Percentiles rank a stretch among this genome's conserved stretches.
phyloP scores from a whole-genome alignment of 164 flowering plant genomes.

The Nelumbo lutea region DNA sequence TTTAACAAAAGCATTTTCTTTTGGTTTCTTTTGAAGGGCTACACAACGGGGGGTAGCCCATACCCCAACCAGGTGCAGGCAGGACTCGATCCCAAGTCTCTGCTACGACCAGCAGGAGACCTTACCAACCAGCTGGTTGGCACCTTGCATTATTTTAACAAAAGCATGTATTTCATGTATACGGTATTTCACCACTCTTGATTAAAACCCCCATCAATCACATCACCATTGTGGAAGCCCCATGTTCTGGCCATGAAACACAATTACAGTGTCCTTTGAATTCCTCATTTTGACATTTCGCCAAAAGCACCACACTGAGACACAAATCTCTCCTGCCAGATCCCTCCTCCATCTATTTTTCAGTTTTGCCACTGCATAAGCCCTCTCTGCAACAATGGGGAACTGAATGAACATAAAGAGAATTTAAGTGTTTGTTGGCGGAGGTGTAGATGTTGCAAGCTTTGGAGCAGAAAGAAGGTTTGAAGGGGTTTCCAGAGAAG shows the following conservation, averaged over 20 bases:
- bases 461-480: constrained; percentile 47
- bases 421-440: constrained; percentile 12
- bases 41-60: no score
- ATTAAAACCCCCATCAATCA: no score
- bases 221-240: constrained; percentile 32
- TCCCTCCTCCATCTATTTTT: constrained; percentile 38
- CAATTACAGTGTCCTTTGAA: constrained; percentile 42
- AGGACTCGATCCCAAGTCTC: no score
- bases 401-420: constrained; percentile 41
- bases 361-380: constrained; percentile 47
- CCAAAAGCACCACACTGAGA: constrained; percentile 60
- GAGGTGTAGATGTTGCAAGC: constrained; percentile 62
- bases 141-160: no score
- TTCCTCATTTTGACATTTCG: constrained; percentile 51
- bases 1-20: no score
- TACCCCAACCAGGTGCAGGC: no score
- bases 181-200: no score
- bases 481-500: constrained; percentile 43
- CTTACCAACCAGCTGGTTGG: no score
- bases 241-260: constrained; percentile 69
- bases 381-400: constrained; percentile 49
- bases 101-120: no score
- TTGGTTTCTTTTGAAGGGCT: no score
- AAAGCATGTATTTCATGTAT: no score
- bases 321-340: constrained; percentile 60